A percentile compares a stretch with the other conserved stretches of the same genome.
Evolutionary conservation across 768 basidiomycete species (phyloP).

Genomic region (Rhizopogon vulgaris): DNA sequence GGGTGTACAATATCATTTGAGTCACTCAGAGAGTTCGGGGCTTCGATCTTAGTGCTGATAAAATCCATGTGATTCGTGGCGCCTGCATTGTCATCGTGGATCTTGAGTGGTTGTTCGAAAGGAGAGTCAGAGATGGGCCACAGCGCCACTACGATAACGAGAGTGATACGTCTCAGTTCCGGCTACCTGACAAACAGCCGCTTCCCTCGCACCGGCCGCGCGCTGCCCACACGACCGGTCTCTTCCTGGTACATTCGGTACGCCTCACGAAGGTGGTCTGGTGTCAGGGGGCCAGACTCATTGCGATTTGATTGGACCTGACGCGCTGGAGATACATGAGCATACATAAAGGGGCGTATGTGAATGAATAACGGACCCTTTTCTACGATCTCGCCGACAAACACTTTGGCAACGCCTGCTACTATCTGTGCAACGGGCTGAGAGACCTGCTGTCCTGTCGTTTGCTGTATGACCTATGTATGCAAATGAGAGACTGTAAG

Average conservation of each 20-base stretch:
- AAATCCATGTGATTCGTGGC: too few relatives aligned
- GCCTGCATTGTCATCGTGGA: too few relatives aligned
- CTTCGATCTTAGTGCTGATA: too few relatives aligned
- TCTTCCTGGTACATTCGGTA: constrained; percentile 79
- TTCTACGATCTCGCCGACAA: constrained; percentile 89
- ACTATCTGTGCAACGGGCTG: constrained; percentile 85
- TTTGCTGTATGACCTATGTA: constrained; percentile 74
- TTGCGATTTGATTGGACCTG: constrained; percentile 65
- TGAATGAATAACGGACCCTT: constrained; percentile 45
- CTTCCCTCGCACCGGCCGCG: constrained; percentile 62
- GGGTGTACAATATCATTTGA: too few relatives aligned
- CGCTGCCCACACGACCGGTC: constrained; percentile 75
- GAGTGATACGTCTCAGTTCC: not conserved
- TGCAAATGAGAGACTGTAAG: not conserved
- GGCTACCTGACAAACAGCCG: constrained; percentile 52
- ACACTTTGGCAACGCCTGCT: constrained; percentile 86
- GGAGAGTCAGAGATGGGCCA: too few relatives aligned
- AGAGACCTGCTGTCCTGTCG: constrained; percentile 74
- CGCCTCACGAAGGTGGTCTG: constrained; percentile 87
- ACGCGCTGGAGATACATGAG: constrained; percentile 45
- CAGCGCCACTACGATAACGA: not conserved
- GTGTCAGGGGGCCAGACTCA: constrained; percentile 75
- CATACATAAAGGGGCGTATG: not conserved
- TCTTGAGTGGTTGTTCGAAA: too few relatives aligned
- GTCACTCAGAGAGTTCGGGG: too few relatives aligned